Percentiles rank a stretch among this genome's conserved stretches.
These are phyloP conservation scores for Spiromastix sp. DNA, from an alignment of 2,329 filamentous ascomycete genomes.

Conservation along the genomic window DNA sequence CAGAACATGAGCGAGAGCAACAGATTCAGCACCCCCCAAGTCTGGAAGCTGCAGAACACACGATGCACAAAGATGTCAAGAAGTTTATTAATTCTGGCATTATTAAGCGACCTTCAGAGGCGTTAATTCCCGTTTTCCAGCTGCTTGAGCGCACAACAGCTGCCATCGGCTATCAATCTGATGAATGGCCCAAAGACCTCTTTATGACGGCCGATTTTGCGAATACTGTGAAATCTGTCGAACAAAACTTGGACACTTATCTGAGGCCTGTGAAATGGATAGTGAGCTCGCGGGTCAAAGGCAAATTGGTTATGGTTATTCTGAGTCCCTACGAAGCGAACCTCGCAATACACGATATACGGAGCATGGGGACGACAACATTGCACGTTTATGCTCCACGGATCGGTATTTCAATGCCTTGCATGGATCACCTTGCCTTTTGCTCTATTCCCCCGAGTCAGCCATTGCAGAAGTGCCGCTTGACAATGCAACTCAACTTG, in stretches of 20 bases:
- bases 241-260: conserved; percentile 33
- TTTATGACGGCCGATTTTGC: conserved; percentile 43
- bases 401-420: conserved; percentile 21
- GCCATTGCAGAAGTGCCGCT: conserved; percentile 11
- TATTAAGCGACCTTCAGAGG: conserved; percentile 11
- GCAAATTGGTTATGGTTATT: conserved; percentile 32
- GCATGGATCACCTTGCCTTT: conserved; percentile 37
- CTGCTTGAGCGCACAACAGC: conserved; percentile 26
- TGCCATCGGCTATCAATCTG: background rate
- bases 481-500: conserved; percentile 43
- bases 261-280: conserved; percentile 46
- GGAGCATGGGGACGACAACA: conserved; percentile 19
- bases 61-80: background rate
- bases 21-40: conserved; percentile 40
- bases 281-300: conserved; percentile 19
- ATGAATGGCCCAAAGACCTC: conserved; percentile 28
- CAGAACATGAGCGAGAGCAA: conserved; percentile 52
- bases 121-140: conserved; percentile 37
- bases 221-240: conserved; percentile 27
- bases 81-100: background rate
- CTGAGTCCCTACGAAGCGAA: conserved; percentile 53
- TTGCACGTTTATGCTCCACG: conserved; percentile 44
- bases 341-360: conserved; percentile 33
- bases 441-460: conserved; percentile 25
- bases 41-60: conserved; percentile 30